Conservation (phyloP, 2,329 filamentous ascomycete species). For the Aspergillus fumigatus region DNA sequence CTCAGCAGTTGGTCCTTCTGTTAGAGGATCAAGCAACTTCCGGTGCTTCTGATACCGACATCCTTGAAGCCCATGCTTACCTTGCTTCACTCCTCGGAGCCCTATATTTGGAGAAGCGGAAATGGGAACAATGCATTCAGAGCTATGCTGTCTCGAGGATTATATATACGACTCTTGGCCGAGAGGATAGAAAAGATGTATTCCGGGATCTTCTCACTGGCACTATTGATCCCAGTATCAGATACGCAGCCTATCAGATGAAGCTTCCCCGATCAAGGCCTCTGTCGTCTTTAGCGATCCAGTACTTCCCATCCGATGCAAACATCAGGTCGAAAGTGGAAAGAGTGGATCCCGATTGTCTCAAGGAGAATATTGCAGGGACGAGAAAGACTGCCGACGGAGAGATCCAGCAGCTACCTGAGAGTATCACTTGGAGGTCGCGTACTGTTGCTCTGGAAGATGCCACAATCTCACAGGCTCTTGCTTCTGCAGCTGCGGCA, state of each 20-base stretch:
- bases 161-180: conserved; percentile 73
- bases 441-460: conserved; percentile 86
- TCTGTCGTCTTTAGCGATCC: conserved; percentile 71
- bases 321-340: conserved; percentile 64
- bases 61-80: conserved; percentile 85
- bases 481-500: conserved; percentile 62
- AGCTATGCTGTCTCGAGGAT: conserved; percentile 73
- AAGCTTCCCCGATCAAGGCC: conserved; percentile 81
- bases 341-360: conserved; percentile 62
- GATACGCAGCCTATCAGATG: conserved; percentile 90
- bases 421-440: conserved; percentile 78
- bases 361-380: conserved; percentile 55
- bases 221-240: conserved; percentile 87
- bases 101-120: conserved; percentile 79
- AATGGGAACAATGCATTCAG: conserved; percentile 73
- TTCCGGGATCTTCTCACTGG: conserved; percentile 82
- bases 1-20: conserved; percentile 62
- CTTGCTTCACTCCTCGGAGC: conserved; percentile 70
- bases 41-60: conserved; percentile 63
- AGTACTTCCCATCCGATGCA: conserved; percentile 65
- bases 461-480: conserved; percentile 80
- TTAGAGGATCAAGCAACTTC: conserved; percentile 61
- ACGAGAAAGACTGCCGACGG: conserved; percentile 45
- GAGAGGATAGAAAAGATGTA: conserved; percentile 63
- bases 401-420: conserved; percentile 53